phyloP scores from a whole-genome alignment of 129 eudicot genomes.

The Ambrosia artemisiifolia region DNA sequence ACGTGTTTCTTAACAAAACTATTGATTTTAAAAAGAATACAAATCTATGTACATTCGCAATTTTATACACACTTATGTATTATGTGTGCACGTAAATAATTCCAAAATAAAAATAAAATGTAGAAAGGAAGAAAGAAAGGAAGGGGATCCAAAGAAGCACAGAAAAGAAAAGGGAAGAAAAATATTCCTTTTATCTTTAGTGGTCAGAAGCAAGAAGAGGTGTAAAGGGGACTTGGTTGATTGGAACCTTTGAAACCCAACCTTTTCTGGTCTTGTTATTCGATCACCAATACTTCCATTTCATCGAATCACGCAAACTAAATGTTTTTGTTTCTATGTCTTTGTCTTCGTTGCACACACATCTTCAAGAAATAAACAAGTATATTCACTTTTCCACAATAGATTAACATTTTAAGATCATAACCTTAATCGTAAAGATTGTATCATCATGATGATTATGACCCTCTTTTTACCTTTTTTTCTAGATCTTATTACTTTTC shows the following conservation, averaged over 20 bases:
- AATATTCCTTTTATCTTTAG: conserved; percentile 28
- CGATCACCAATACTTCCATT: conserved; percentile 43
- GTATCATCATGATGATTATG: conserved; percentile 24
- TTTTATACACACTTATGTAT: neutral
- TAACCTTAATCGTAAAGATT: conserved; percentile 49
- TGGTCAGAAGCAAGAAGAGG: conserved; percentile 21
- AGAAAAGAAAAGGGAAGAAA: conserved; percentile 20
- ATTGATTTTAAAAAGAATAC: no score
- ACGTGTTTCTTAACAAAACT: no score
- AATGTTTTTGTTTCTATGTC: conserved; percentile 38
- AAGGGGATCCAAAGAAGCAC: conserved; percentile 30
- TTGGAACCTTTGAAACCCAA: conserved; percentile 53
- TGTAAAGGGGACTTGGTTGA: conserved; percentile 39
- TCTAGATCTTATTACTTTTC: conserved; percentile 20
- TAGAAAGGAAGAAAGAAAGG: conserved; percentile 14
- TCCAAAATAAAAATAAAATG: neutral
- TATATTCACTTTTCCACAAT: conserved; percentile 1
- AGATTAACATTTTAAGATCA: conserved; percentile 31
- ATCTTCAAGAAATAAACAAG: conserved; percentile 5
- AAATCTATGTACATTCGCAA: no score
- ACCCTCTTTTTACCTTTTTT: conserved; percentile 17
- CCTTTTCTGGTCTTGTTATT: conserved; percentile 18
- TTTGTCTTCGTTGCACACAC: conserved; percentile 39
- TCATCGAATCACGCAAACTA: conserved; percentile 45
- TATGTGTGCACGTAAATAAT: neutral